Conservation (phyloP, 2,329 filamentous ascomycete genomes). For the Colletotrichum musicola region DNA sequence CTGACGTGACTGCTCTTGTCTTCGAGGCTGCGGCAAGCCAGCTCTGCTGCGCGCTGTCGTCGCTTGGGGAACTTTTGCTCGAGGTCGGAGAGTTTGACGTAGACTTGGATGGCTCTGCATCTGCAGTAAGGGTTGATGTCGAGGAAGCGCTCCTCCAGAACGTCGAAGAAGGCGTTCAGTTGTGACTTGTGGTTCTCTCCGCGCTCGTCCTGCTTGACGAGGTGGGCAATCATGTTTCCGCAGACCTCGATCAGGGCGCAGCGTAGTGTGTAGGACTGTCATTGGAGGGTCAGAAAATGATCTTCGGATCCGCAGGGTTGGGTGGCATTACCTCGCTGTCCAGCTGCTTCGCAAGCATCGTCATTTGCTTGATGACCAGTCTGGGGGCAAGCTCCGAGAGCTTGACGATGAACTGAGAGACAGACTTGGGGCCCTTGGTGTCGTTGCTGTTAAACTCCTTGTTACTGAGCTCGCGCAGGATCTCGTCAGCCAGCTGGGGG, state of each 20-base stretch:
- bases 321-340: conserved; percentile 81
- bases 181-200: conserved; percentile 95
- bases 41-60: conserved; percentile 86
- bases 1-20: conserved; percentile 99
- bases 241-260: conserved; percentile 97
- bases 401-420: conserved; percentile 93
- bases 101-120: conserved; percentile 92
- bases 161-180: conserved; percentile 96
- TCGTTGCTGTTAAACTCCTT: conserved; percentile 99
- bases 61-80: conserved; percentile 96
- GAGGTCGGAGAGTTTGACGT: conserved; percentile 90
- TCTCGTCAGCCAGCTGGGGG: conserved; percentile 92
- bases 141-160: conserved; percentile 94
- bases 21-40: conserved; percentile 89
- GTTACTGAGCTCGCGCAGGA: conserved; percentile 92
- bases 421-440: conserved; percentile 93
- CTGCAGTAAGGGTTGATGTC: conserved; percentile 98
- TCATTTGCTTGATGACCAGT: conserved; percentile 97
- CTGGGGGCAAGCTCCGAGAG: conserved; percentile 92
- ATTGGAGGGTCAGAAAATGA: background rate
- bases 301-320: too few relatives aligned
- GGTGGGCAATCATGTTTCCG: conserved; percentile 91
- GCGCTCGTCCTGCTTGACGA: conserved; percentile 91
- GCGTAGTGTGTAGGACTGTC: conserved; percentile 87
- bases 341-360: conserved; percentile 90